Base-by-base conservation (phyloP, 2,329 filamentous ascomycete species). In the Hypoxylon sp. region DNA sequence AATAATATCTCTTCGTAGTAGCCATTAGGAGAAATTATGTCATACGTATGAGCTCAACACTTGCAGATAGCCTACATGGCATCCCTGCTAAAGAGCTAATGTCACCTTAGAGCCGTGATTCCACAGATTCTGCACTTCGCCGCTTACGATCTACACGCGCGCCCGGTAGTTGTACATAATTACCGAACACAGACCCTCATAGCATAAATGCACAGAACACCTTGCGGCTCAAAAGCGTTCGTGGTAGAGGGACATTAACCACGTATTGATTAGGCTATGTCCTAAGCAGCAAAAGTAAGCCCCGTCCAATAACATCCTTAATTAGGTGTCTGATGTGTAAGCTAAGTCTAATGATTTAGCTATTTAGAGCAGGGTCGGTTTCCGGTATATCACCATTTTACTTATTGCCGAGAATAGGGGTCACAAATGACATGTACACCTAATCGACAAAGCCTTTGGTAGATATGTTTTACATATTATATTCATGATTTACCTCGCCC, bases 381-480 rank as follows among this genome's bases (percentile, higher is more conserved):
- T 47, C 39, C 27, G 21, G 39, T 48, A 55, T 39, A 62, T 55
- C 42, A 7, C 17, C 48, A 62, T 54, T 21, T 62, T 27, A 53
- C 11, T 44, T 10, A 24, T 44, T 31, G 1, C 29, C 5, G n/a
- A 10, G 42, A 59, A 59, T 51, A 51, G 56, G 46, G 31, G 32
- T 21, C 15, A 13, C 2, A 21, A 13, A 21, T 15, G 6, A 39
- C 6, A 27, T 42, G 52, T 35, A 11, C n/a, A 29, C 7, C 3
- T 27, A 6, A 55, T 55, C n/a, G n/a, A 31, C 29, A 7, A 56
- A 31, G 27, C 19, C 44, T 24, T 13, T 47, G 6, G 19, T 11
- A 27, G 17, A 46, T 46, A 46, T 5, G 24, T 27, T 27, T 24
- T 15, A 13, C 11, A 24, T 53, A 1, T 52, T 47, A 47, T 21